Base-by-base conservation (phyloP, 495 filamentous ascomycete genomes). In the Parmelia sp. region DNA sequence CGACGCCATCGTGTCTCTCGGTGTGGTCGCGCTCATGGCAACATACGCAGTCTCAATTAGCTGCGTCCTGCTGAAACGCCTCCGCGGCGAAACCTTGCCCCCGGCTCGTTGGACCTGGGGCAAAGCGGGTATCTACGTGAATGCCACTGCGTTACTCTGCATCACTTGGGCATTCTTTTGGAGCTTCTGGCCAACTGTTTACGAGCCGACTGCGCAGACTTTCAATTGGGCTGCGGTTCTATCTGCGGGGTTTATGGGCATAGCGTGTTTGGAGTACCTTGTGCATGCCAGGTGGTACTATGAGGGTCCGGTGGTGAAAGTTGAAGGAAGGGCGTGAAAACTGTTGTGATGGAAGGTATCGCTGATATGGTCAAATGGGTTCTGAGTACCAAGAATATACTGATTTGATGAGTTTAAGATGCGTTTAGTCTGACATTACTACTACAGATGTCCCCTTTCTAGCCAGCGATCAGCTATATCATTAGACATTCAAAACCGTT, bases 21-120 rank as follows among this genome's bases (percentile, higher is more conserved):
- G 65, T 6, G 57, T 71, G 10, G 59, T 70, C 21, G 73, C 68
- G 31, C 71, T 78, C 25, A 66, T 63, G 61, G 74, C 53, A 61
- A 72, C 73, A 0, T 77, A 77, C 65, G 68, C 73, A 29, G 66
- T 78, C 45, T 70, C 69, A 23, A 76, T 78, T 57, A 66, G 67
- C 33, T 76, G 74, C 56, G 63, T 78, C 10, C 45, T 73, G 21
- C 51, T 65, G 37, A 71, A 68, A 45, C 72, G 76, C 25, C 25
- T 73, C 36, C 64, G 49, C 9, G 57, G 66, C 17, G 64, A 75
- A 63, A 67, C 70, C 12, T 66, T 78, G 17, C 74, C 69, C 4
- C 69, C 59, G 7, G 68, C 70, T 8, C 70, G 74, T 1, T 77
- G 73, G 73, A 66, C 62, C 37, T 62, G 76, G 17, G 75, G 76